phyloP scores from a whole-genome alignment of 148 eudicot genomes.

The Rhododendron griersonianum region DNA sequence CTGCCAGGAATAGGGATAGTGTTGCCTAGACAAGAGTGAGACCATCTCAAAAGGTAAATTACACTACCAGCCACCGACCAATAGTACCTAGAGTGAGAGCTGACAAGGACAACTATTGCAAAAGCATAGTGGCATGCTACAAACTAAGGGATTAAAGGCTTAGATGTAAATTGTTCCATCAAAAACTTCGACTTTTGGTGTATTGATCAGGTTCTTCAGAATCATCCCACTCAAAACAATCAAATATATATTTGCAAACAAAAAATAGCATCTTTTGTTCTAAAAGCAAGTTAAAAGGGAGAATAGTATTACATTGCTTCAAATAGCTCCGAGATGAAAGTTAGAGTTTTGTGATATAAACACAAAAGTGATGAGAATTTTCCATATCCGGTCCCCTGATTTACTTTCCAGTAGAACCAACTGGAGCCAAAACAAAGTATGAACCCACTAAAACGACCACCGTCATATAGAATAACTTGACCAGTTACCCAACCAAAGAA shows the following conservation, averaged over 20 bases:
- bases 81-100: background rate
- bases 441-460: background rate
- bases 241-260: background rate
- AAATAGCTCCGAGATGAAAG: background rate
- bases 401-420: background rate
- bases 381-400: background rate
- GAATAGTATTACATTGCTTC: background rate
- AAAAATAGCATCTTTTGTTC: background rate
- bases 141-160: background rate
- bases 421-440: background rate
- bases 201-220: background rate
- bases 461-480: background rate
- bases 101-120: background rate
- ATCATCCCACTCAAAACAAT: background rate
- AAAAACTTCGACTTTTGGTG: background rate
- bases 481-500: background rate
- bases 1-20: background rate
- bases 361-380: background rate
- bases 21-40: background rate
- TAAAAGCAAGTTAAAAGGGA: background rate
- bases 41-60: background rate
- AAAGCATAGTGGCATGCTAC: background rate
- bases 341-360: background rate
- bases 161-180: background rate
- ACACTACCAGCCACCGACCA: background rate